Evolutionary conservation across 2,329 filamentous ascomycete species (phyloP).

Genomic region (Ascosphaera pollenicola): DNA sequence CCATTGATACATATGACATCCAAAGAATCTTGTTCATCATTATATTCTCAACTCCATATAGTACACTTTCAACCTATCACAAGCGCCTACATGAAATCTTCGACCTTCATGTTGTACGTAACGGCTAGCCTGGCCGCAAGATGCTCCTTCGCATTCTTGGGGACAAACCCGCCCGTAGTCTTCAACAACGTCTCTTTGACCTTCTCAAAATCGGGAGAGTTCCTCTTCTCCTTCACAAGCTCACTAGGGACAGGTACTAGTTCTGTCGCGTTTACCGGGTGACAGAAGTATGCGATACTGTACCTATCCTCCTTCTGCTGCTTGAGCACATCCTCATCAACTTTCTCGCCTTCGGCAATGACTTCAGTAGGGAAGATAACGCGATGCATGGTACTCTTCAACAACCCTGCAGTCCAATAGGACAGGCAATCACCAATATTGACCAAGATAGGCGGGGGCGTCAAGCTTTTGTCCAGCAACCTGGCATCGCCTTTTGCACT

Average conservation of each 20-base stretch:
- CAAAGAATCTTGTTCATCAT: too few species aligned
- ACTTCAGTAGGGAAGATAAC: constrained; percentile 46
- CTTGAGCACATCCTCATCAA: constrained; percentile 5
- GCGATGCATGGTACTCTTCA: constrained; percentile 73
- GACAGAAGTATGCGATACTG: constrained; percentile 40
- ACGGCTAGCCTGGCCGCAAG: constrained; percentile 33
- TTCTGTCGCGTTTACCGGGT: constrained; percentile 32
- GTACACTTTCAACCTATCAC: constrained; percentile 16
- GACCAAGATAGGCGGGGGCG: constrained; percentile 46
- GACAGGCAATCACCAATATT: constrained; percentile 52
- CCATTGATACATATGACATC: constrained; percentile 25
- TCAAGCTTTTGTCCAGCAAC: background rate
- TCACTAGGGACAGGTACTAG: constrained; percentile 33
- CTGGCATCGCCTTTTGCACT: constrained; percentile 21
- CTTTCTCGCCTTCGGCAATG: background rate
- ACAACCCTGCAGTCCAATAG: constrained; percentile 77
- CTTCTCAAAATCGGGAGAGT: constrained; percentile 20
- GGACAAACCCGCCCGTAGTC: constrained; percentile 7
- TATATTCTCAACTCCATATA: constrained; percentile 13
- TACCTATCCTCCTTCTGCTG: constrained; percentile 28
- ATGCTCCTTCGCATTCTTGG: constrained; percentile 37
- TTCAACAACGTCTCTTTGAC: constrained; percentile 15
- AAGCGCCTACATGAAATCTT: too few species aligned
- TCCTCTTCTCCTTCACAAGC: constrained; percentile 22
- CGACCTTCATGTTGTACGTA: constrained; percentile 27